phyloP scores from a whole-genome alignment of 139 green algal genomes.

The Chlorella vulgaris region DNA sequence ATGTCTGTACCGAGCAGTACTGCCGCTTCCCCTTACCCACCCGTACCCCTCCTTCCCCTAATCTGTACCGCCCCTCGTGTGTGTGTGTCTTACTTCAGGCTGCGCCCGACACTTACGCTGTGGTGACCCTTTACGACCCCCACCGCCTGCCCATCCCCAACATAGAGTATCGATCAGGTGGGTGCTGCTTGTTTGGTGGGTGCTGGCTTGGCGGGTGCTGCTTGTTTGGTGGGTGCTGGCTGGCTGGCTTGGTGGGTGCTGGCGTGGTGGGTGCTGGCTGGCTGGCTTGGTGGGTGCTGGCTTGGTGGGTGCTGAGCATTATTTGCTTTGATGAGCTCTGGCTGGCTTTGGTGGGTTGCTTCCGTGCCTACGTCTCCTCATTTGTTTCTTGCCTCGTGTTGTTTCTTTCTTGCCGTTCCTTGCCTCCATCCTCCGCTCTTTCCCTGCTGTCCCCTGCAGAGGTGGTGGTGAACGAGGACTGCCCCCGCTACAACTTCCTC shows the following conservation, averaged over 20 bases:
- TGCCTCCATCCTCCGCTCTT: background rate
- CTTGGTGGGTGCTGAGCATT: too few relatives aligned
- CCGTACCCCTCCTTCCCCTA: background rate
- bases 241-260: too few relatives aligned
- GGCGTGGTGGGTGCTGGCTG: too few relatives aligned
- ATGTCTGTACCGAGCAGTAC: too few relatives aligned
- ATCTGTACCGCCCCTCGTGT: background rate
- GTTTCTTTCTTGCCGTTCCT: background rate
- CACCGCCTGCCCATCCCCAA: conserved; percentile 21
- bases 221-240: too few relatives aligned
- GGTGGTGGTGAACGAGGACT: conserved; percentile 25
- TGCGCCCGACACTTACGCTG: conserved; percentile 19
- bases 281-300: too few relatives aligned
- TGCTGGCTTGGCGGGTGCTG: too few relatives aligned
- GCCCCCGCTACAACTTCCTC: conserved; percentile 37
- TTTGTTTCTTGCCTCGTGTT: background rate
- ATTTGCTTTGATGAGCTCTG: too few relatives aligned
- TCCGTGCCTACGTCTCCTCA: too few relatives aligned
- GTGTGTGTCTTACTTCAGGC: background rate
- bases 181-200: background rate
- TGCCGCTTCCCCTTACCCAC: background rate
- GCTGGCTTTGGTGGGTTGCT: too few relatives aligned
- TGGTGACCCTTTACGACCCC: conserved; percentile 33
- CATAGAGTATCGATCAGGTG: conserved; percentile 28
- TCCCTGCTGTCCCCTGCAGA: background rate